A percentile compares a stretch with the other conserved stretches of the same genome.
These are phyloP conservation scores for Oropetium thomaeum DNA, from an alignment of 176 grass and related monocot genomes.

Conservation along the genomic window DNA sequence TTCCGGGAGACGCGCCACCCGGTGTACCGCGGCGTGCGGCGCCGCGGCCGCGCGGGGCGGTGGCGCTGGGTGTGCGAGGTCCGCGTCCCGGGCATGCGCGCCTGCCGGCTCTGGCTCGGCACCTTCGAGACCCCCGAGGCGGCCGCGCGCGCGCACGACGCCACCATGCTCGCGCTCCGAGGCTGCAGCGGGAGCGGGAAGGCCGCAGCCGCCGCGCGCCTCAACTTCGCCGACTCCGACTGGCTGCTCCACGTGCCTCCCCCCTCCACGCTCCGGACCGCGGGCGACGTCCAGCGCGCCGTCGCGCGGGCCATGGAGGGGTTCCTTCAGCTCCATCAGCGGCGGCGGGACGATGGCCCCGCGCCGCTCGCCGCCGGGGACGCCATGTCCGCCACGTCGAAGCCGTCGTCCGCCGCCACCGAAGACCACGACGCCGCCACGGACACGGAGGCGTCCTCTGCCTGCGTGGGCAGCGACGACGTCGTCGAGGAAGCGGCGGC, in stretches of 20 bases:
- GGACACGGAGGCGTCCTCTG: background rate
- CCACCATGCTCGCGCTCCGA: constrained; percentile 53
- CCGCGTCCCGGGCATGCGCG: constrained; percentile 18
- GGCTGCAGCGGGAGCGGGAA: constrained; percentile 12
- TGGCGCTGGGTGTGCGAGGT: constrained; percentile 48
- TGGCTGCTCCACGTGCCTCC: constrained; percentile 32
- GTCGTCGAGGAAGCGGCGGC: background rate
- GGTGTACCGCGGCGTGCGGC: constrained; percentile 57
- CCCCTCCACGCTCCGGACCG: background rate
- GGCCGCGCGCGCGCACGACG: constrained; percentile 71
- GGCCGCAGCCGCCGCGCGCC: constrained; percentile 17
- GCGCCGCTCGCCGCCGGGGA: background rate
- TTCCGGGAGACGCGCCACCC: constrained; percentile 71
- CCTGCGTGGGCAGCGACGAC: background rate
- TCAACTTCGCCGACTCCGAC: constrained; percentile 54
- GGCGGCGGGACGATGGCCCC: background rate
- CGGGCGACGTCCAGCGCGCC: constrained; percentile 25
- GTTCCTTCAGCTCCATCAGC: background rate
- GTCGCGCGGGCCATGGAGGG: constrained; percentile 28
- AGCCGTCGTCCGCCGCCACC: background rate
- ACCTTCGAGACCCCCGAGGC: constrained; percentile 35
- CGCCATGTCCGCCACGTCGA: constrained; percentile 16
- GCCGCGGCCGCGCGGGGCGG: constrained; percentile 31
- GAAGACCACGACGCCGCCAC: background rate
- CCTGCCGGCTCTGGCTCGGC: constrained; percentile 56